Base-by-base conservation (phyloP, 164 flowering plant species). In the Hamamelis virginiana region DNA sequence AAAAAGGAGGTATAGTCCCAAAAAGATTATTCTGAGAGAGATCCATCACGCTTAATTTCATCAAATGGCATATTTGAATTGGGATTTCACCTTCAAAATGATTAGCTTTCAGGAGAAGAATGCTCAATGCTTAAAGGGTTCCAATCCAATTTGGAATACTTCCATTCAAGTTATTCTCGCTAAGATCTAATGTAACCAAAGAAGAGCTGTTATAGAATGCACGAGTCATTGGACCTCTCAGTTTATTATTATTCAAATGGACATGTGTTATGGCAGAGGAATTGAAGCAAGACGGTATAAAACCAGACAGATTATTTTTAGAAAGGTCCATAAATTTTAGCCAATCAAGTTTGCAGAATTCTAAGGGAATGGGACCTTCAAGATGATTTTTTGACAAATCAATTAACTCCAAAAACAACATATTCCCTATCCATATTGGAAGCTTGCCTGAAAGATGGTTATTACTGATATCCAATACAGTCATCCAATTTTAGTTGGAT, bases 1-100 rank as follows among this genome's bases (percentile, higher is more conserved):
- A 48, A 50, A 67, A 74, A n/a, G 59, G 18, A 12, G 74, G 73
- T 18, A 79, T 73, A 1, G 6, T 38, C 26, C 76, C 80, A 16
- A 27, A 64, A 12, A 80, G 22, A 16, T 63, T 5, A 19, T 75
- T 68, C 8, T 41, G 18, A 50, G 53, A 50, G 15, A 50, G 53
- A 50, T 50, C 53, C 21, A 50, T 1, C 8, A 50, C 15, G 53
- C 53, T 50, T 16, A 50, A 0, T 50, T 16, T 5, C 6, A 13
- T 14, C n/a, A 50, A n/a, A 16, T 16, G 53, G 15, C 53, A 50
- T n/a, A 50, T 15, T 1, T 50, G 18, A 50, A 50, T 16, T 1
- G 53, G 53, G n/a, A 50, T 50, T 50, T 8, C 5, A n/a, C 8
- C 53, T 50, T 50, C 53, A 50, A 50, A n/a, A 4, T 50, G 1